Percentiles rank a stretch among this genome's conserved stretches.
phyloP scores from a whole-genome alignment of 1,284 basidiomycete genomes.

The Trametes pubescens region DNA sequence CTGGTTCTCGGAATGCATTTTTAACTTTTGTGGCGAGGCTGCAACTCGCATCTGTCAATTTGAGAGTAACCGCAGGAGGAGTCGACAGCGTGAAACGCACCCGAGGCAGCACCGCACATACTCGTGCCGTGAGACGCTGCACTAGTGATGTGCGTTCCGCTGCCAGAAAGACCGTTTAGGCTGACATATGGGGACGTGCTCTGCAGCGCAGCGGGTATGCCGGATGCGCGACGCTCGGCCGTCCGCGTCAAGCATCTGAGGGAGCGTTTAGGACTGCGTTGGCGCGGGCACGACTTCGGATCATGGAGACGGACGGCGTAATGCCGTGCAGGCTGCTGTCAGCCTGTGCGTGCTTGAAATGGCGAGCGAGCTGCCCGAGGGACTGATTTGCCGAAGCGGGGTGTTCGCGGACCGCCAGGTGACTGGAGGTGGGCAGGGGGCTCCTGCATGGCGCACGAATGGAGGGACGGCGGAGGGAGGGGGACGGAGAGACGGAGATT shows the following conservation, averaged over 20 bases:
- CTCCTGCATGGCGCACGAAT: background rate
- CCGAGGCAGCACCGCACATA: background rate
- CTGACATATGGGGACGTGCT: conserved; percentile 1
- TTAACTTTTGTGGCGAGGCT: conserved; percentile 1
- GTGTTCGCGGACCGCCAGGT: conserved; percentile 6
- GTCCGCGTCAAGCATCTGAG: background rate
- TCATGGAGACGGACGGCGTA: conserved; percentile 10
- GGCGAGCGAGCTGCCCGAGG: conserved; percentile 5
- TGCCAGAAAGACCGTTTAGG: conserved; percentile 1
- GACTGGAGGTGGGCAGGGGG: conserved; percentile 8
- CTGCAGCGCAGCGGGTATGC: conserved; percentile 2
- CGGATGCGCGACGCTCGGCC: conserved; percentile 3
- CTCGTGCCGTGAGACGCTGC: background rate
- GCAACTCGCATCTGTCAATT: conserved; percentile 1
- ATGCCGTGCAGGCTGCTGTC: conserved; percentile 13
- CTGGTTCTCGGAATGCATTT: background rate
- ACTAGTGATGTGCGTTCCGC: background rate
- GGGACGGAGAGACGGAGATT: conserved; percentile 24
- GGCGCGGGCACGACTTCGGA: conserved; percentile 14
- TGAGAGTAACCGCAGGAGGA: conserved; percentile 1
- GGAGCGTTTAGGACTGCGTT: conserved; percentile 6
- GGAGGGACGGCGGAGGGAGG: conserved; percentile 12
- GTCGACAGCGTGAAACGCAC: background rate
- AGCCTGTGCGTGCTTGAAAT: conserved; percentile 8
- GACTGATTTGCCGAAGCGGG: conserved; percentile 5